Evolutionary conservation across 225 moss, liverwort and hornwort genomes (phyloP), one percentile per base, ranked within the genome.

Genomic region (Asterella californica): DNA sequence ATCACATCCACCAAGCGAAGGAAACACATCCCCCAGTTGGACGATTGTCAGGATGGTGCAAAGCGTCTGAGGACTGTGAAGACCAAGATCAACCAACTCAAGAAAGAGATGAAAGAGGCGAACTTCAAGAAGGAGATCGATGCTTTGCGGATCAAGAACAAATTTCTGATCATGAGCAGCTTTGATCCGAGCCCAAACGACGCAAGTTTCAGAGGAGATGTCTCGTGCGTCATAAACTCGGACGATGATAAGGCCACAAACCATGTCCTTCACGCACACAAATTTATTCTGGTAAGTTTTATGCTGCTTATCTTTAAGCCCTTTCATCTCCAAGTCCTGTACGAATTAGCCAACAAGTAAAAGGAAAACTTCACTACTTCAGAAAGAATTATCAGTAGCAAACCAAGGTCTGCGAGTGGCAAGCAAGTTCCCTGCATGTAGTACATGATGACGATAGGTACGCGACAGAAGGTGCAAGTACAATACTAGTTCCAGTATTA

Each of bases 11-110:
- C 53, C 10, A 75, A 57, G 32, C 50, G 75, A 33, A 27, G 53
- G 27, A 52, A 54, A 21, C 10, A 75, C 29, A 18, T 17, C 38
- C 50, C 27, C 7, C 53, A 53, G 53, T 21, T 75, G 34, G 75
- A 75, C 29, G 75, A 75, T 34, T 75, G 7, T 53, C 75, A 53
- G 32, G 53, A 27, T 22, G 54, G 17, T 32, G 75, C 27, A 30
- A 75, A 75, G 75, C 50, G 75, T 22, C 50, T 53, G 52, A 75
- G 27, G 75, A 53, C 50, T 19, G 24, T 53, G 24, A 54, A 75
- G 53, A 57, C 52, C 19, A 53, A 75, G 57, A 55, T 75, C 24
- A 52, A 8, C 10, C 75, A 75, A 54, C 53, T 75, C 12, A 54
- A 55, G 75, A 54, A 75, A 32, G 75, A 75, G 2, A 75, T 75